These are phyloP conservation scores for Physcomitrellopsis africana DNA, from an alignment of 225 moss, liverwort and hornwort species.

Conservation along the genomic window DNA sequence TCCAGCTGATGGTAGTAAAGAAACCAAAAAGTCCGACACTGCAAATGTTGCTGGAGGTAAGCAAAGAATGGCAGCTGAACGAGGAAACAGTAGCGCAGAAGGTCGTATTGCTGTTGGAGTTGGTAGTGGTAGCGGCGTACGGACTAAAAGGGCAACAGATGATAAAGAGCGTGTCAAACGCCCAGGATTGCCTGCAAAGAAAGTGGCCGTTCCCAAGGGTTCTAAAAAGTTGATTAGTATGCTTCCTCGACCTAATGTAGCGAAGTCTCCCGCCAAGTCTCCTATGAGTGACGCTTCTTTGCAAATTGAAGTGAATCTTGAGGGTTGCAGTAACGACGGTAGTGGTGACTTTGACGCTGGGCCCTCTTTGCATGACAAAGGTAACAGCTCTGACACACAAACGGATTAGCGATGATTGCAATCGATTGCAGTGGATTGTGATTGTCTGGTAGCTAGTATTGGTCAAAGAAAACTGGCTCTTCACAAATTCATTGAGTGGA, in stretches of 20 bases:
- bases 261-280: slow-evolving; percentile 51
- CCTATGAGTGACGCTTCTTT: slow-evolving; percentile 51
- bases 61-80: slow-evolving; percentile 76
- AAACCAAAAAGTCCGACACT: slow-evolving; percentile 57
- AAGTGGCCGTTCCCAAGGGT: slow-evolving; percentile 37
- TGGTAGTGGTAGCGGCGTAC: slow-evolving; percentile 35
- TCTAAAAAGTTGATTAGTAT: slow-evolving; percentile 31
- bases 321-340: slow-evolving; percentile 59
- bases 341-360: slow-evolving; percentile 60
- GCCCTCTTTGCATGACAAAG: slow-evolving; percentile 39
- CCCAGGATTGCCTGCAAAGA: slow-evolving; percentile 50
- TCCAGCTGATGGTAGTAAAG: slow-evolving; percentile 47
- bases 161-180: slow-evolving; percentile 54
- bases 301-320: slow-evolving; percentile 60
- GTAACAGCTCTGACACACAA: slow-evolving; percentile 59
- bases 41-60: slow-evolving; percentile 54
- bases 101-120: slow-evolving; percentile 38
- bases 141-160: slow-evolving; percentile 62
- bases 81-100: slow-evolving; percentile 50
- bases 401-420: slow-evolving; percentile 44
- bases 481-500: slow-evolving; percentile 26
- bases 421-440: slow-evolving; percentile 20
- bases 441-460: slow-evolving; percentile 5
- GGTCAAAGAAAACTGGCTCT: slow-evolving; percentile 24
- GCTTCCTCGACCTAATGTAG: slow-evolving; percentile 38